These are phyloP conservation scores for Penicillium antarcticum DNA, from an alignment of 495 filamentous ascomycete species.

Conservation along the genomic window DNA sequence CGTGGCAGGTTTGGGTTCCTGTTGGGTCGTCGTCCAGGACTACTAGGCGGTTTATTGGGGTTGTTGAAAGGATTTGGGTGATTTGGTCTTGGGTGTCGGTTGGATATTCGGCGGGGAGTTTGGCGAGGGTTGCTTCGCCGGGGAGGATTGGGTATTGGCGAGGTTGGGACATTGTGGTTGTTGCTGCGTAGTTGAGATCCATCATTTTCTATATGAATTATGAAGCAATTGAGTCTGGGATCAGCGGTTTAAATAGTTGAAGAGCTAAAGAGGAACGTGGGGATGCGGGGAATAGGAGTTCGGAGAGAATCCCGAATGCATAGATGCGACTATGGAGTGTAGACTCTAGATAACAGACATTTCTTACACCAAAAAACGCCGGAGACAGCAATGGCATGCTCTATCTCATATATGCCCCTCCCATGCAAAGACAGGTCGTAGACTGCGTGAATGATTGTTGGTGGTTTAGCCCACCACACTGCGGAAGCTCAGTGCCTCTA, in stretches of 20 bases:
- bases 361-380: neutral
- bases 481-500: slow-evolving; percentile 89
- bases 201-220: neutral
- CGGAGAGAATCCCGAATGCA: slow-evolving; percentile 26
- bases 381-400: slow-evolving; percentile 14
- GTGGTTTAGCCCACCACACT: slow-evolving; percentile 72
- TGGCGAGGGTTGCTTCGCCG: slow-evolving; percentile 26
- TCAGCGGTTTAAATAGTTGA: neutral
- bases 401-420: slow-evolving; percentile 13
- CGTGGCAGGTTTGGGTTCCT: slow-evolving; percentile 56
- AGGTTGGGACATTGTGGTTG: slow-evolving; percentile 17
- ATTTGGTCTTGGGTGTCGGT: slow-evolving; percentile 34
- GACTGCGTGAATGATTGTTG: slow-evolving; percentile 22
- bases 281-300: slow-evolving; percentile 14
- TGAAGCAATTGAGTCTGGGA: neutral
- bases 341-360: neutral
- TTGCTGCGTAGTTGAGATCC: neutral
- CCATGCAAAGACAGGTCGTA: slow-evolving; percentile 25
- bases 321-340: slow-evolving; percentile 5
- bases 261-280: neutral
- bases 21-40: slow-evolving; percentile 56
- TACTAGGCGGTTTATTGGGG: slow-evolving; percentile 39
- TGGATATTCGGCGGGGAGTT: slow-evolving; percentile 32
- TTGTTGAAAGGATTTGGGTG: slow-evolving; percentile 27
- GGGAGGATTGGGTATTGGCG: slow-evolving; percentile 26